Base-by-base conservation (phyloP, 495 filamentous ascomycete species). In the Neohortaea acidophila region DNA sequence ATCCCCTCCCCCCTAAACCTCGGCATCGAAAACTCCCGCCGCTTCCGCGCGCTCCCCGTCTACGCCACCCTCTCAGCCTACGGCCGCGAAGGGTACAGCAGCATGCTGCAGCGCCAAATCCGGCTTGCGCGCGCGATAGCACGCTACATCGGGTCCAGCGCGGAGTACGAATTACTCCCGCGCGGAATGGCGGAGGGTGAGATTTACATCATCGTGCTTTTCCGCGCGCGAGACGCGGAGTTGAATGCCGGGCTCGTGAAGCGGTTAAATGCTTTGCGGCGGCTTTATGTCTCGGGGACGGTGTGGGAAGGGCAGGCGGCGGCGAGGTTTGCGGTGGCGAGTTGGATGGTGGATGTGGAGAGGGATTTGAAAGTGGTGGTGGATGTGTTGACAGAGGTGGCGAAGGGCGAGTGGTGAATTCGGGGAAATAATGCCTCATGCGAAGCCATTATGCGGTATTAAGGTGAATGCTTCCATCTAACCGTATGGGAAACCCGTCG, bases 1-100 rank as follows among this genome's bases (percentile, higher is more conserved):
- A 80, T 93, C 43, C 76, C 72, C 15, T 87, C 81, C 21, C 86
- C 87, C 0, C 61, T 94, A 12, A 87, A 94, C 59, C 76, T 86
- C 38, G 82, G 85, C 15, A 59, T 96, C 17, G 86, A 94, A 49
- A 96, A 96, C 53, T 93, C 85, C 4, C 70, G 85, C 26, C 75
- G 87, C 12, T 91, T 96, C 61, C 70, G 87, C 33, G 87, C 84
- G 0, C 61, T 94, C 14, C 87, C 87, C 0, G 82, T 84, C 3
- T 94, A 94, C 47, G 77, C 84, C 8, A 76, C 77, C 0, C 65
- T 94, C 0, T 47, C 75, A n/a, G 73, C 75, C 24, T 80, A 89
- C 43, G 87, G 87, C 3, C 63, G 64, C 8, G 49, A 64, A 7
- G 85, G 84, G 2, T 78, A 87, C 47, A 61, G 59, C 3, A 62